Percentiles rank a stretch among this genome's conserved stretches.
These are phyloP conservation scores for Anthracocystis setariae DNA, from an alignment of 1,284 basidiomycete genomes.

Conservation along the genomic window DNA sequence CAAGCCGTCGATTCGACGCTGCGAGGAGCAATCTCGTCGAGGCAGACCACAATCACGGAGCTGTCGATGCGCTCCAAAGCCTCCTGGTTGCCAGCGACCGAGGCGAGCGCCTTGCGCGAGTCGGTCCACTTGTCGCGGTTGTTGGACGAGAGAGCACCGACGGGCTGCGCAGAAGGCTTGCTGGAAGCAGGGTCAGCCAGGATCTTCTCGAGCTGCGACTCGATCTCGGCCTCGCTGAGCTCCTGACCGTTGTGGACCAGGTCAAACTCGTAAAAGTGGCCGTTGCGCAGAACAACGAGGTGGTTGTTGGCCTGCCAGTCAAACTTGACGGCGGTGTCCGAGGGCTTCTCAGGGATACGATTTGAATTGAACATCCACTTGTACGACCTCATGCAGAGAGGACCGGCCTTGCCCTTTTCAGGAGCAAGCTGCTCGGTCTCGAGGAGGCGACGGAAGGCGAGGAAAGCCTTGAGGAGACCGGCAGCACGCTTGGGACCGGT, in stretches of 20 bases:
- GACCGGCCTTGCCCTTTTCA: conserved; percentile 82
- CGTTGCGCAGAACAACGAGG: conserved; percentile 88
- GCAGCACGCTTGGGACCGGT: conserved; percentile 59
- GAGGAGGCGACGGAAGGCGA: conserved; percentile 62
- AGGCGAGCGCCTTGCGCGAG: conserved; percentile 72
- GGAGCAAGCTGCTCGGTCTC: conserved; percentile 79
- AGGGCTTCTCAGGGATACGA: conserved; percentile 83
- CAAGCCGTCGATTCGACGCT: conserved; percentile 78
- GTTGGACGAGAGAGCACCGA: conserved; percentile 87
- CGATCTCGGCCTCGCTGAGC: conserved; percentile 80
- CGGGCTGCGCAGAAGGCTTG: conserved; percentile 71
- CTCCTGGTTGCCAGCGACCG: conserved; percentile 76
- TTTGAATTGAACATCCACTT: conserved; percentile 96
- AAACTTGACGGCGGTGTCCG: conserved; percentile 86
- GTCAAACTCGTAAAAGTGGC: conserved; percentile 84
- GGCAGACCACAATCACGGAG: conserved; percentile 84
- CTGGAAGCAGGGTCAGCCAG: conserved; percentile 77
- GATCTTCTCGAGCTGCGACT: conserved; percentile 83
- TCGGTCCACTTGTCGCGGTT: conserved; percentile 92
- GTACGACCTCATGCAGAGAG: conserved; percentile 95
- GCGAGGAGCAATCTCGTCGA: conserved; percentile 83
- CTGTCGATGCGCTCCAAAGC: conserved; percentile 87
- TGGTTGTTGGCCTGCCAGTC: conserved; percentile 82
- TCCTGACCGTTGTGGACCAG: conserved; percentile 74
- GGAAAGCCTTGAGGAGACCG: conserved; percentile 63